Conservation (phyloP, 176 grass and related monocot species). For the Oryza glumipatula region DNA sequence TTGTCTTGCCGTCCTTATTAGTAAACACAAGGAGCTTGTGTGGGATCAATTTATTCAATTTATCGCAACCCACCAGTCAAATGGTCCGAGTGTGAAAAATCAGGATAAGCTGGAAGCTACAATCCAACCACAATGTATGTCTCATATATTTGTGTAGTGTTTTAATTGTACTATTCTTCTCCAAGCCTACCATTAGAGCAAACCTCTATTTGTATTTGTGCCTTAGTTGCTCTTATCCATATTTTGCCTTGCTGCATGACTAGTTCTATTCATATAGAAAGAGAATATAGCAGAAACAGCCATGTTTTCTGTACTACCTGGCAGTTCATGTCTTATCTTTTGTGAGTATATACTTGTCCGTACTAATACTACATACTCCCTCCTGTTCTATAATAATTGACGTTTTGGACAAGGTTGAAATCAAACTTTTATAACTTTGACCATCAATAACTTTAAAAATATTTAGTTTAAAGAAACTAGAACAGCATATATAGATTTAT, state of each 20-base stretch:
- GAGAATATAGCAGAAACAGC: not conserved
- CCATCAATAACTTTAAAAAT: too few species aligned
- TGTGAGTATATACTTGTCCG: not conserved
- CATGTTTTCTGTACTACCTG: not conserved
- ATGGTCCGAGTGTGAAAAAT: conserved; percentile 40
- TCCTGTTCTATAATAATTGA: too few species aligned
- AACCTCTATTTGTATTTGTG: not conserved
- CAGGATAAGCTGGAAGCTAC: conserved; percentile 48
- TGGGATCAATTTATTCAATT: conserved; percentile 76
- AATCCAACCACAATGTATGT: conserved; percentile 63
- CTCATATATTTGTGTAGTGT: conserved; percentile 11
- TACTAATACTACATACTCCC: not conserved
- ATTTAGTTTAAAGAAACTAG: too few species aligned
- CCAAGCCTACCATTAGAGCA: not conserved
- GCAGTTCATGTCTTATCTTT: not conserved
- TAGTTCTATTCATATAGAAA: conserved; percentile 2
- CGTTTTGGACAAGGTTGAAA: too few species aligned
- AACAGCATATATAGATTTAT: too few species aligned
- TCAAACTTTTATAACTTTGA: too few species aligned
- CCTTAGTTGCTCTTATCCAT: conserved; percentile 3
- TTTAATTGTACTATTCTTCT: conserved; percentile 35
- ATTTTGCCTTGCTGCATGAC: not conserved
- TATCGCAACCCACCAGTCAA: conserved; percentile 55
- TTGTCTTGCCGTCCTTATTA: conserved; percentile 72
- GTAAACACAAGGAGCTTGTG: conserved; percentile 69